A percentile compares a stretch with the other conserved stretches of the same genome.
Conservation (phyloP, 306 rosid species). For the Biancaea sappan region DNA sequence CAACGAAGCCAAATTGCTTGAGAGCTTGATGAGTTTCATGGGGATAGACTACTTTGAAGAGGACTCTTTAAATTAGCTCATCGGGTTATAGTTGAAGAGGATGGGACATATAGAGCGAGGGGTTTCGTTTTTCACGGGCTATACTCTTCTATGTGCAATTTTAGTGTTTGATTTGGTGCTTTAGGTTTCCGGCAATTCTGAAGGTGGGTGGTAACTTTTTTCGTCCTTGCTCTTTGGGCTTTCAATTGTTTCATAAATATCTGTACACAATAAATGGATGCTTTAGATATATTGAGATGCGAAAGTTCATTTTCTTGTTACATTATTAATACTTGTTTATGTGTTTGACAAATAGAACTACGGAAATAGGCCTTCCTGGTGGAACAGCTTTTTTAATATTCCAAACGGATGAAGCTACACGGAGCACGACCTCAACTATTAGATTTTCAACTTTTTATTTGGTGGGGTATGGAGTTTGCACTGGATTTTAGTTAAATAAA, state of each 20-base stretch:
- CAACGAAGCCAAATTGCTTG: constrained; percentile 27
- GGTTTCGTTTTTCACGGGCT: constrained; percentile 22
- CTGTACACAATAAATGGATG: neutral
- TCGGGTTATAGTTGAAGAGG: constrained; percentile 2
- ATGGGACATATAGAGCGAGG: constrained; percentile 27
- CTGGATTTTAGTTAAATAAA: too few species aligned
- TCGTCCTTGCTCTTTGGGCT: neutral
- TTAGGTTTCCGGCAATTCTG: constrained; percentile 33
- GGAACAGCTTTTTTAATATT: neutral
- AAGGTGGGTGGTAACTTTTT: constrained; percentile 32
- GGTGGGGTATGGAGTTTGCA: too few species aligned
- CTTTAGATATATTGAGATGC: neutral
- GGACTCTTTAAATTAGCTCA: neutral
- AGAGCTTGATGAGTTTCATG: constrained; percentile 17
- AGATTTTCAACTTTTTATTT: too few species aligned
- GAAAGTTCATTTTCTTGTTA: neutral
- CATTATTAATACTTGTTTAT: neutral
- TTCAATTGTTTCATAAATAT: neutral
- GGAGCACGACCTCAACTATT: too few species aligned
- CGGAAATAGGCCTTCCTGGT: neutral
- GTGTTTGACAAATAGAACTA: neutral
- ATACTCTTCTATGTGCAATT: constrained; percentile 11
- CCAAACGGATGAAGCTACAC: too few species aligned
- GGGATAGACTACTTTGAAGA: neutral
- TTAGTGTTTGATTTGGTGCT: constrained; percentile 23